Base-by-base conservation (phyloP, 2,329 filamentous ascomycete species). In the Pezicula rhizophila region DNA sequence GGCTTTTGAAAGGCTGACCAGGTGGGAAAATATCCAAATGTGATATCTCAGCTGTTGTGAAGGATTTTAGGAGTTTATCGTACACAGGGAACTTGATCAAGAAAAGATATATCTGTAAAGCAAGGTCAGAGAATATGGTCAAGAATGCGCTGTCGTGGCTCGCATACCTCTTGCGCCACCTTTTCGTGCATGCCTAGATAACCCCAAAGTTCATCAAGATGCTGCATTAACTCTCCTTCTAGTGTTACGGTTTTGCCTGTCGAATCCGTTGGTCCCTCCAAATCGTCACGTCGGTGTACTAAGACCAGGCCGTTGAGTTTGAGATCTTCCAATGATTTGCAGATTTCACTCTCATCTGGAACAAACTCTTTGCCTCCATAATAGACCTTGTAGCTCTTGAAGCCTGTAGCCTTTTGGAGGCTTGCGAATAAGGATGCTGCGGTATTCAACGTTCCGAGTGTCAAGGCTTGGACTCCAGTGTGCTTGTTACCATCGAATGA, bases 131-230 rank as follows among this genome's bases (percentile, higher is more conserved):
- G 4, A 38, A 18, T 23, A 10, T n/a, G 4, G 3, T 42, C 20
- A 20, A 12, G 23, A 26, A 14, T 8, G 6, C 20, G 10, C 20
- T 18, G 8, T 34, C n/a, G 17, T 33, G 11, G 18, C 11, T 20
- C 2, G 51, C 68, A 57, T 72, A 85, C 83, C 72, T 87, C 82
- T 60, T 78, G 73, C 6, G 87, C 82, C 38, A 89, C 70, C 44
- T 71, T 74, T 50, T 91, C 83, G 40, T 87, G 79, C 69, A 91
- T 78, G 54, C 82, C 81, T 47, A 97, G 74, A 60, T 92, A 86
- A 39, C 81, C 78, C 76, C 93, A 96, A 20, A 99, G 70, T 52
- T 92, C 83, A 47, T 88, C 78, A 60, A 96, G 95, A 65, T 95
- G 87, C 49, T 82, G 77, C 57, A 93, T 71, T 18, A 97, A 83